Evolutionary conservation across 2,329 filamentous ascomycete genomes (phyloP), one percentile per base, ranked within the genome.

Genomic region (Aspergillus pseudoterreus): DNA sequence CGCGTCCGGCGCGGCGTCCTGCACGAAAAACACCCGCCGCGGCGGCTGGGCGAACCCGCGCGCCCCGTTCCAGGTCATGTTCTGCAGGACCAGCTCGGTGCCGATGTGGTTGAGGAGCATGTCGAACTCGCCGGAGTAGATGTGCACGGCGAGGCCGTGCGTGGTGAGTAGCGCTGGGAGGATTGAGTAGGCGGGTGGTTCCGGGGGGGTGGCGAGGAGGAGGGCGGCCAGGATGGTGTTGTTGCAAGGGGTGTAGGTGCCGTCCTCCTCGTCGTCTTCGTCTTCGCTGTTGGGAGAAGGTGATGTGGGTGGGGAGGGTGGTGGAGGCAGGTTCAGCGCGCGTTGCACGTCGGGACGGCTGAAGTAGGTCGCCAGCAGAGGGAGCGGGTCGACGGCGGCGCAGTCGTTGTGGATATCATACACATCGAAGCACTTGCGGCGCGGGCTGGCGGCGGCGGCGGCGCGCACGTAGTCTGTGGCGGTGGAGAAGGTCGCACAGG

Each of bases 31-130:
- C 15, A 42, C 39, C 35, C 15, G 39, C 19, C 6, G 15, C 11
- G 39, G 39, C 5, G 6, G 15, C 14, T 22, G 39, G 15, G 39
- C 11, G 43, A 72, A 71, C 2, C 71, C 71, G 47, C 71, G 69
- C 4, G 51, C 54, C 4, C 70, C 69, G 30, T 59, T 54, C 70
- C 70, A 74, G 11, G 71, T 72, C 70, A 74, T 72, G 47, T 73
- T 73, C 52, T 73, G 69, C 32, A 73, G 56, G 4, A 57, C 60
- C 4, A 73, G 50, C 43, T 72, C 66, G 8, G 63, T 63, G 3
- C 69, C 71, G 45, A 69, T 43, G 53, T 73, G 68, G 47, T 71
- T 73, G 53, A 72, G 57, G 30, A 72, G 48, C 61, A 73, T 63
- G 56, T 73, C 70, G 54, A 64, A 56, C 47, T 71, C 62, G n/a